phyloP scores from a whole-genome alignment of 1,284 basidiomycete genomes.

The Malassezia sympodialis region DNA sequence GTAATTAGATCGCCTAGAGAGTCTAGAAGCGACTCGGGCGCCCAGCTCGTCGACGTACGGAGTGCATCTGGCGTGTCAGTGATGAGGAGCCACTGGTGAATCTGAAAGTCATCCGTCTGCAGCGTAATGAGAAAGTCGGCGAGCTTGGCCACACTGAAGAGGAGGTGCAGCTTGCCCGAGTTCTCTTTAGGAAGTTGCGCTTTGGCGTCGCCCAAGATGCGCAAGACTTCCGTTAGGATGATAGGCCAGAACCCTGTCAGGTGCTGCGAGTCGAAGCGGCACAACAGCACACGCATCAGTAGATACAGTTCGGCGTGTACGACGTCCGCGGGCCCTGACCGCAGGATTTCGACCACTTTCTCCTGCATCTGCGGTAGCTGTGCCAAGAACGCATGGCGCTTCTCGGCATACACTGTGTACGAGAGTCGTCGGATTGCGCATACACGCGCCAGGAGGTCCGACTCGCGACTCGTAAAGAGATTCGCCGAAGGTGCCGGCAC shows the following conservation, averaged over 20 bases:
- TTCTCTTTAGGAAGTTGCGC: slow-evolving; percentile 56
- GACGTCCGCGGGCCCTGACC: slow-evolving; percentile 63
- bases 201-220: slow-evolving; percentile 54
- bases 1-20: neutral
- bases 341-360: slow-evolving; percentile 83
- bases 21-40: slow-evolving; percentile 78
- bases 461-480: slow-evolving; percentile 90
- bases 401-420: slow-evolving; percentile 70
- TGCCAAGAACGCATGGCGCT: slow-evolving; percentile 78
- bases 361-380: slow-evolving; percentile 89
- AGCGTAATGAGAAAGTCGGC: slow-evolving; percentile 79
- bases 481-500: slow-evolving; percentile 64
- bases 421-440: slow-evolving; percentile 78
- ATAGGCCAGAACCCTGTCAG: slow-evolving; percentile 94
- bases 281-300: slow-evolving; percentile 79
- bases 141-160: slow-evolving; percentile 84
- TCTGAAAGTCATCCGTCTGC: slow-evolving; percentile 95
- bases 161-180: slow-evolving; percentile 68
- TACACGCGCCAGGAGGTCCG: slow-evolving; percentile 80
- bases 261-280: slow-evolving; percentile 82
- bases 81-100: slow-evolving; percentile 99
- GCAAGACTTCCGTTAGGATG: slow-evolving; percentile 75
- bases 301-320: slow-evolving; percentile 86
- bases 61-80: slow-evolving; percentile 94
- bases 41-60: slow-evolving; percentile 72